A percentile compares a stretch with the other conserved stretches of the same genome.
Evolutionary conservation across 345 rosid genomes (phyloP).

Genomic region (Citrus glauca): DNA sequence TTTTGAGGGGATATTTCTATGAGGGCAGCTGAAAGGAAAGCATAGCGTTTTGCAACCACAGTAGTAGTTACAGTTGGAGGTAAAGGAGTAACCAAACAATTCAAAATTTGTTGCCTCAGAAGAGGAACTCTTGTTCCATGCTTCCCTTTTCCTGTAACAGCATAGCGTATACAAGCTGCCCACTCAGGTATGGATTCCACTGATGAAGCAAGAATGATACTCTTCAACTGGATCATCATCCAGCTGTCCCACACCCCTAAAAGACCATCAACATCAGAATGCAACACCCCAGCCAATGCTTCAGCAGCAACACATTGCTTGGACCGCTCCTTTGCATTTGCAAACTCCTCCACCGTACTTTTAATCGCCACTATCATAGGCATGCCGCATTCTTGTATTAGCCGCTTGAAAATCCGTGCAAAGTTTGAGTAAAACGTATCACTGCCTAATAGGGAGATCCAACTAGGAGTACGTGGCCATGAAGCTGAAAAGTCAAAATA

Average conservation of each 20-base stretch:
- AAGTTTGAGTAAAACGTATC: conserved; percentile 88
- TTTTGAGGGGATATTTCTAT: conserved; percentile 83
- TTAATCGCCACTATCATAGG: conserved; percentile 68
- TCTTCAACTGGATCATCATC: conserved; percentile 84
- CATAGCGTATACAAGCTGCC: conserved; percentile 97
- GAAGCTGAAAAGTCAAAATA: conserved; percentile 94
- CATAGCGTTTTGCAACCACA: conserved; percentile 90
- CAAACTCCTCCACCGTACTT: conserved; percentile 76
- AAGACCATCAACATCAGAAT: conserved; percentile 87
- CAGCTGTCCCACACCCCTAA: conserved; percentile 83
- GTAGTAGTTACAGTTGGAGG: conserved; percentile 82
- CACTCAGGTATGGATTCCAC: conserved; percentile 97
- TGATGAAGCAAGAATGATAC: conserved; percentile 72
- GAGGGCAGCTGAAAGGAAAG: conserved; percentile 88
- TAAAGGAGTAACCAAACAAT: conserved; percentile 72
- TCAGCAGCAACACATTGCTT: conserved; percentile 99
- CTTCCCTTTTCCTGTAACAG: conserved; percentile 98
- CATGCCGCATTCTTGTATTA: conserved; percentile 92
- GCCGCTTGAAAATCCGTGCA: conserved; percentile 92
- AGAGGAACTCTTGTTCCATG: conserved; percentile 73
- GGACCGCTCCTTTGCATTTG: conserved; percentile 85
- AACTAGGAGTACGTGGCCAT: conserved; percentile 99
- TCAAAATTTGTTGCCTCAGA: conserved; percentile 76
- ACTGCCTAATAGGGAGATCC: conserved; percentile 90
- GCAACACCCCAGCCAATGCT: conserved; percentile 90